These are phyloP conservation scores for Cystofilobasidium capitatum DNA, from an alignment of 768 basidiomycete species.

Conservation along the genomic window DNA sequence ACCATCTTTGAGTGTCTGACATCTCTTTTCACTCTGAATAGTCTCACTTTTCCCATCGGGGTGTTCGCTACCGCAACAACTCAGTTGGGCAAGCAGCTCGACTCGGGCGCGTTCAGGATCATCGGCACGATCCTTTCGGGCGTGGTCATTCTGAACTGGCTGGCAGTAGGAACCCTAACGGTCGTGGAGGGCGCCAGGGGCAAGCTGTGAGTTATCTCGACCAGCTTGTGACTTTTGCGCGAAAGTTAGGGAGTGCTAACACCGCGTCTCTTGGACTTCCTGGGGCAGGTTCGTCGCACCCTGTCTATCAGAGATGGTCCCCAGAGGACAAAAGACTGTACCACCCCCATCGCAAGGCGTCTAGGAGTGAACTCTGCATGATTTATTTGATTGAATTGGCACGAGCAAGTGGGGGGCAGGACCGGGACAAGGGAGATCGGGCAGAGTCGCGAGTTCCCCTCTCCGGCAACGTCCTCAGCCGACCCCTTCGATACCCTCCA, in stretches of 20 bases:
- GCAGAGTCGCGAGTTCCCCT: not conserved
- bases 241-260: not conserved
- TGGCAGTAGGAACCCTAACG: conserved; percentile 28
- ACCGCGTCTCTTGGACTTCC: not conserved
- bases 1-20: not conserved
- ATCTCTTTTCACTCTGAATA: not conserved
- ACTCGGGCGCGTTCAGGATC: conserved; percentile 34
- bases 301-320: conserved; percentile 1
- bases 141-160: conserved; percentile 34
- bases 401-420: too few species aligned
- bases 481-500: not conserved
- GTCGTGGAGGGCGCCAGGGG: conserved; percentile 31
- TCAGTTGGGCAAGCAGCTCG: conserved; percentile 33
- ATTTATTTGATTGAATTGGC: too few species aligned
- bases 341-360: too few species aligned
- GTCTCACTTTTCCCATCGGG: conserved; percentile 38
- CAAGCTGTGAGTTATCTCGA: conserved; percentile 29
- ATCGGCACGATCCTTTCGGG: conserved; percentile 34
- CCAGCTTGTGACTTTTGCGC: not conserved
- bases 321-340: too few species aligned
- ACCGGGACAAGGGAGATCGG: not conserved
- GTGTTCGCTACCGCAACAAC: conserved; percentile 34
- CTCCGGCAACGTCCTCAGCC: too few species aligned
- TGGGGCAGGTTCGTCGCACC: not conserved
- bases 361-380: too few species aligned